Base-by-base conservation (phyloP, 2,329 filamentous ascomycete species). In the Nothophoma quercina region DNA sequence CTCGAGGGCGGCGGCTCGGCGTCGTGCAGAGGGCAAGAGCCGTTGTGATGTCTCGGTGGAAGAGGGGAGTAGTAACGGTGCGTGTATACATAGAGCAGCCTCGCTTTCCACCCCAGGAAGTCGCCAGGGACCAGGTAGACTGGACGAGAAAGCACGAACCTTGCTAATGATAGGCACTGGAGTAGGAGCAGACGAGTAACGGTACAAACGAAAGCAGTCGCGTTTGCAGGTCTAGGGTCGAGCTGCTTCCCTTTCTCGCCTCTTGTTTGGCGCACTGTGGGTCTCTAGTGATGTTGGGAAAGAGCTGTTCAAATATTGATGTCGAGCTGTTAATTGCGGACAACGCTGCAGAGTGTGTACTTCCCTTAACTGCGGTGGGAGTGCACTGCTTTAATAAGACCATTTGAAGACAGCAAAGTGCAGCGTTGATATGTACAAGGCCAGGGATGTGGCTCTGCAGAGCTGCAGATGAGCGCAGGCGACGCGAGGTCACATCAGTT, bases 271-370 rank as follows among this genome's bases (percentile, higher is more conserved):
- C 30, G 33, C 49, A 38, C 32, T 23, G 34, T 29, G 42, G 34
- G 30, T 39, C 46, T 58, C 59, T 67, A 69, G 53, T 56, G 58
- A 73, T 74, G 63, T 52, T 66, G 56, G 29, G 52, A 51, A 70
- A 72, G 62, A 69, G 55, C 70, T 73, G 62, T 65, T 68, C 35
- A 45, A 59, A 68, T 73, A 74, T 58, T 58, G 56, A 73, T 74
- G 70, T 67, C 60, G 51, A 56, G 41, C 29, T 48, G 41, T 56
- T 56, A 40, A 34, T 56, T 58, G 54, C 35, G 60, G 59, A 64
- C 45, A 45, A 55, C 56, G 49, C 59, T 68, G 63, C 56, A 56
- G 65, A 60, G 60, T 49, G 56, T 64, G 62, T 64, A 48, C 47
- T 64, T 56, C 63, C 50, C 42, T 42, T 62, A 40, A 41, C 59